Percentiles rank a stretch among this genome's conserved stretches.
Evolutionary conservation across 345 rosid species (phyloP).

Genomic region (Citrus inodora): DNA sequence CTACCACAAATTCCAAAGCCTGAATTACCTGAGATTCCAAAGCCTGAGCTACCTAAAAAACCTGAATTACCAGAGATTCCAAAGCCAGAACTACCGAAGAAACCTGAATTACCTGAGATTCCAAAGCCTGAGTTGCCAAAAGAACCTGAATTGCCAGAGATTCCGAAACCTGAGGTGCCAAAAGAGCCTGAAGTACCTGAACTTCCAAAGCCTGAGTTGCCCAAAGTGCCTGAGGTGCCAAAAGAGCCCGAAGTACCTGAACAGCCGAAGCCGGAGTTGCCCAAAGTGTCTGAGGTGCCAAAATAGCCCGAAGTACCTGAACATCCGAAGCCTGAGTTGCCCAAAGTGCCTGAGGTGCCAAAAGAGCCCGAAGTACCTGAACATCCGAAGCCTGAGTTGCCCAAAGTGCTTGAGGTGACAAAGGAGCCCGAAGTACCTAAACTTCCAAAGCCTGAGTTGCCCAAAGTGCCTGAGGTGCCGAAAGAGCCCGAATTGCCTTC

Average conservation of each 20-base stretch:
- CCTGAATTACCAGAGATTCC: slow-evolving; percentile 6
- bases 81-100: not conserved
- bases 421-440: slow-evolving; percentile 12
- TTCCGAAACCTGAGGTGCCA: not conserved
- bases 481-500: slow-evolving; percentile 5
- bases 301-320: not conserved
- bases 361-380: not conserved
- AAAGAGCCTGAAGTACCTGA: not conserved
- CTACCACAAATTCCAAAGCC: not conserved
- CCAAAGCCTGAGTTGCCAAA: not conserved
- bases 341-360: not conserved
- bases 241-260: slow-evolving; percentile 12
- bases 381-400: not conserved
- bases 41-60: not conserved
- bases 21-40: not conserved
- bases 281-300: not conserved
- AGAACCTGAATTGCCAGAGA: not conserved
- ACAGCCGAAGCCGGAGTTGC: not conserved
- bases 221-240: slow-evolving; percentile 1
- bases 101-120: not conserved
- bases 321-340: not conserved
- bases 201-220: not conserved
- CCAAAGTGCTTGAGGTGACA: not conserved
- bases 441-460: not conserved
- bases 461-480: not conserved